Base-by-base conservation (phyloP, 257 asterid species). In the Solanum tarapatanum region DNA sequence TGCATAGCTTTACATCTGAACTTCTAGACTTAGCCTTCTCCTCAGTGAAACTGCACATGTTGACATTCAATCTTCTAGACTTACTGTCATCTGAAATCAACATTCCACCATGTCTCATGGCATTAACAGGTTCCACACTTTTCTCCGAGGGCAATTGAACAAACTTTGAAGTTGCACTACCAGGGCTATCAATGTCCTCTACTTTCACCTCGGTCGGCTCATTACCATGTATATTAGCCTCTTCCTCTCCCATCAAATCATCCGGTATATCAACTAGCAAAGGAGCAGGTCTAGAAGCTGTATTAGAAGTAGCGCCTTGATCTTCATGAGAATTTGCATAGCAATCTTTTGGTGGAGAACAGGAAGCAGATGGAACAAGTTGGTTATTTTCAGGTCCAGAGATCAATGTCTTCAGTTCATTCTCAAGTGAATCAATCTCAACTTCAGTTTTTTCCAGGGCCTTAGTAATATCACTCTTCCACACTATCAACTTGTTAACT, bases 341-440 rank as follows among this genome's bases (percentile, higher is more conserved):
- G 89, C 91, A 89, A 41, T 90, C 93, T 66, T 69, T 89, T 32
- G 89, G 92, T 79, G 91, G 90, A 88, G 91, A 90, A 86, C 91
- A 87, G 70, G 97, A 90, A 66, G 88, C 86, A 90, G 92, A 88
- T 84, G 92, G 91, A 88, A 21, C 88, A 87, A 87, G 89, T 51
- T 86, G 82, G 89, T 85, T 72, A 86, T 64, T 76, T 83, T 87
- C 87, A 48, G 93, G 89, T 88, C 86, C 92, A 76, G 94, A 86
- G 41, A 43, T 76, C 91, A 94, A 87, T 70, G 92, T 91, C 89
- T 91, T 97, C 89, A 94, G 93, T 89, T 95, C 95, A 82, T 94
- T 93, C 90, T 97, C 99, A 88, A 97, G 98, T 77, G 90, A 91
- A 91, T 97, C 99, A 90, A 96, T 93, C 91, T 95, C 98, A 43